Conservation (phyloP, 306 rosid species). For the Quillaja saponaria region DNA sequence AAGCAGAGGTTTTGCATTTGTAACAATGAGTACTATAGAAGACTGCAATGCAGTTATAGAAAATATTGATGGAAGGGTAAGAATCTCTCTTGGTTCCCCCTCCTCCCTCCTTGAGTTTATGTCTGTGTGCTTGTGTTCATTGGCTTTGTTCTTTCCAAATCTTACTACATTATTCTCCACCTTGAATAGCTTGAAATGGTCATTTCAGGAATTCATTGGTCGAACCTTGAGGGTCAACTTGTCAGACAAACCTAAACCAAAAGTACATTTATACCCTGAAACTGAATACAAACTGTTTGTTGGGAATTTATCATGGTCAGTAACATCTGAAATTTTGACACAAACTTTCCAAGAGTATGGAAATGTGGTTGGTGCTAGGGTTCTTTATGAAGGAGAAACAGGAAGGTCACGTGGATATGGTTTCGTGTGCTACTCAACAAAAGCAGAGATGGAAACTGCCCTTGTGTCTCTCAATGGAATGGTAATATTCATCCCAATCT, state of each 20-base stretch:
- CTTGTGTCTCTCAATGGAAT: constrained; percentile 59
- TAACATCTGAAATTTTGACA: constrained; percentile 69
- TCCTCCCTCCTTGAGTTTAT: not conserved
- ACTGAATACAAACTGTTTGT: constrained; percentile 78
- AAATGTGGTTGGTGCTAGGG: constrained; percentile 87
- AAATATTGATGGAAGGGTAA: constrained; percentile 84
- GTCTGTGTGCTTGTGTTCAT: constrained; percentile 1
- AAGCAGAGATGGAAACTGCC: constrained; percentile 86
- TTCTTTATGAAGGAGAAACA: constrained; percentile 77
- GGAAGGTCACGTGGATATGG: constrained; percentile 94
- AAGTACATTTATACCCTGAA: constrained; percentile 84
- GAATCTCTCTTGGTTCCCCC: constrained; percentile 27
- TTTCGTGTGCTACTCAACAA: constrained; percentile 68
- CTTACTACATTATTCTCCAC: constrained; percentile 3
- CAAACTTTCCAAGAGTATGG: constrained; percentile 82
- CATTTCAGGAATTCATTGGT: constrained; percentile 72
- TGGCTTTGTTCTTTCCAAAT: constrained; percentile 4
- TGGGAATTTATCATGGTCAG: constrained; percentile 90
- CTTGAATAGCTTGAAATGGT: constrained; percentile 23
- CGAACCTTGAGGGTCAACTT: constrained; percentile 85
- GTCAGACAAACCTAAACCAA: constrained; percentile 79
- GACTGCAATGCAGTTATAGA: constrained; percentile 67
- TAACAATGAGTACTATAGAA: constrained; percentile 78
- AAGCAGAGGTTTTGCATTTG: constrained; percentile 98
- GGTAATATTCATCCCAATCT: constrained; percentile 44